These are phyloP conservation scores for Trichodelitschia bisporula DNA, from an alignment of 495 filamentous ascomycete genomes.

Conservation along the genomic window DNA sequence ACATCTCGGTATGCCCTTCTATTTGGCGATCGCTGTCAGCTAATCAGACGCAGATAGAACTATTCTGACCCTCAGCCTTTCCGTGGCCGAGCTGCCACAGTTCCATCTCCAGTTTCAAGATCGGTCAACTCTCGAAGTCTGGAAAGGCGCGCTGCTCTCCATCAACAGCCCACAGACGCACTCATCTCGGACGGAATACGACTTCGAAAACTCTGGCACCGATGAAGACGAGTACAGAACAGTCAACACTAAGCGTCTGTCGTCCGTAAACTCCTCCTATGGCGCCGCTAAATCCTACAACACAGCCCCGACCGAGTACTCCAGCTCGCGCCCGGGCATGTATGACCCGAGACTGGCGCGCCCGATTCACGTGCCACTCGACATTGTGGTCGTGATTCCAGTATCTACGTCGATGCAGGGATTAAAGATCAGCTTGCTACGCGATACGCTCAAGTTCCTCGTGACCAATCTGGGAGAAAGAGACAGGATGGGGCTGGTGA, in stretches of 20 bases:
- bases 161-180: slow-evolving; percentile 34
- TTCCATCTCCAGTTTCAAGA: slow-evolving; percentile 88
- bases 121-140: slow-evolving; percentile 64
- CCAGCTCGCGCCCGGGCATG: slow-evolving; percentile 24
- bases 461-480: slow-evolving; percentile 77
- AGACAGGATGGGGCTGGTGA: slow-evolving; percentile 92
- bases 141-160: slow-evolving; percentile 72
- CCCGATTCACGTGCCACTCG: slow-evolving; percentile 72
- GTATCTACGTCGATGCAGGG: slow-evolving; percentile 98
- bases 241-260: slow-evolving; percentile 39
- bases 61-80: slow-evolving; percentile 72
- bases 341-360: slow-evolving; percentile 27
- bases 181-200: slow-evolving; percentile 39
- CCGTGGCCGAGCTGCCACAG: slow-evolving; percentile 82
- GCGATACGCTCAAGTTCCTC: slow-evolving; percentile 85
- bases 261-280: slow-evolving; percentile 70
- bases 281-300: slow-evolving; percentile 51
- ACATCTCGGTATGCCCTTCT: slow-evolving; percentile 20
- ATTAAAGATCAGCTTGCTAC: slow-evolving; percentile 83
- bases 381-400: slow-evolving; percentile 90
- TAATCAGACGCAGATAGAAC: slow-evolving; percentile 35
- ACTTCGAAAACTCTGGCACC: slow-evolving; percentile 52
- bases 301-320: slow-evolving; percentile 64
- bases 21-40: background rate
- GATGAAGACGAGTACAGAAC: slow-evolving; percentile 86